phyloP scores from a whole-genome alignment of 139 green algal genomes.

The Haematococcus lacustris region DNA sequence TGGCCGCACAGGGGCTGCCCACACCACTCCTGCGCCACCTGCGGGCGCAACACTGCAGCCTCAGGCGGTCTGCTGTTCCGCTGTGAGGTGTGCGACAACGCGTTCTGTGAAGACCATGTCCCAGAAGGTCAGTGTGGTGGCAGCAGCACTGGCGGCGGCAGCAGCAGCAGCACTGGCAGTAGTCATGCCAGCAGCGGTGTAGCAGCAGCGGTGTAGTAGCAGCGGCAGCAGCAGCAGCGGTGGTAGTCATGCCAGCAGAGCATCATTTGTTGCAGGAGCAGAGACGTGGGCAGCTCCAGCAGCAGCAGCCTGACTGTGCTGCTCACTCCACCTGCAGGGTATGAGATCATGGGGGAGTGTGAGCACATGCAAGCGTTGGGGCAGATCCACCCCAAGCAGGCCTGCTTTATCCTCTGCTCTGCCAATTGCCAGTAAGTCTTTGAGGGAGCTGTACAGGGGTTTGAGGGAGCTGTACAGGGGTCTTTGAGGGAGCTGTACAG shows the following conservation, averaged over 20 bases:
- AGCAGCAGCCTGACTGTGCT: too few relatives aligned
- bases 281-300: too few relatives aligned
- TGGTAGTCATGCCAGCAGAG: too few relatives aligned
- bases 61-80: slow-evolving; percentile 57
- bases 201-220: too few relatives aligned
- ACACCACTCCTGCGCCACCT: slow-evolving; percentile 43
- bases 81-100: slow-evolving; percentile 38
- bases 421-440: slow-evolving; percentile 19
- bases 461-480: too few relatives aligned
- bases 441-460: not conserved
- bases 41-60: slow-evolving; percentile 25
- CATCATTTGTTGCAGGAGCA: too few relatives aligned
- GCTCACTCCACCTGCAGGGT: too few relatives aligned
- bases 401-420: slow-evolving; percentile 43
- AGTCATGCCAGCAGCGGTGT: too few relatives aligned
- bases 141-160: too few relatives aligned
- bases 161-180: too few relatives aligned
- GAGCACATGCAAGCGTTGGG: slow-evolving; percentile 39
- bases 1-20: slow-evolving; percentile 46
- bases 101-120: slow-evolving; percentile 62
- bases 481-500: too few relatives aligned
- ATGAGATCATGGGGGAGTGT: slow-evolving; percentile 36
- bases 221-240: too few relatives aligned
- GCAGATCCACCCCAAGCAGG: slow-evolving; percentile 36
- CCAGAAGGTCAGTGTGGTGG: slow-evolving; percentile 18